Evolutionary conservation across 345 rosid genomes (phyloP).

Genomic region (Eucalyptus urophylla): DNA sequence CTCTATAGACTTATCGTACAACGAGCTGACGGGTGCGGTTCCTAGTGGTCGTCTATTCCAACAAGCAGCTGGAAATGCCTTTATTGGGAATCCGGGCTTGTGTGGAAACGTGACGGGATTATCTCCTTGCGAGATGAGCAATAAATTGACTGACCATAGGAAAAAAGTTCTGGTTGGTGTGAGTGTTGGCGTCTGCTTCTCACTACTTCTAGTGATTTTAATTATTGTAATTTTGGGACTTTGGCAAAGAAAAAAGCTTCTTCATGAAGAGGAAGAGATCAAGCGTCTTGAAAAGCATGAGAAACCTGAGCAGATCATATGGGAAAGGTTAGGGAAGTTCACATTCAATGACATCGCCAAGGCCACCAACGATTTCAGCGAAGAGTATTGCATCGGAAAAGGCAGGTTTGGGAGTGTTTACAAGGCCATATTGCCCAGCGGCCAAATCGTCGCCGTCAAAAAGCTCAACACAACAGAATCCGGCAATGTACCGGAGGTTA

Average conservation of each 20-base stretch:
- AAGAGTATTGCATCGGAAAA: conserved; percentile 30
- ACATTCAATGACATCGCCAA: conserved; percentile 40
- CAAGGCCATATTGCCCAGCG: conserved; percentile 32
- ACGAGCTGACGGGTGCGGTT: conserved; percentile 32
- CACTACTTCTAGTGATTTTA: conserved; percentile 1
- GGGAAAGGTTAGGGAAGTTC: conserved; percentile 41
- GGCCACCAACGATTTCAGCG: conserved; percentile 18
- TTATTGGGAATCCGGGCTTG: conserved; percentile 36
- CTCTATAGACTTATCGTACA: conserved; percentile 45
- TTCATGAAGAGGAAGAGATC: conserved; percentile 9
- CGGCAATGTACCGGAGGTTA: conserved; percentile 13
- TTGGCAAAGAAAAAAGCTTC: neutral
- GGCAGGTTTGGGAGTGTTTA: conserved; percentile 62
- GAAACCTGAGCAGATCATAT: conserved; percentile 15
- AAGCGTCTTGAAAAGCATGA: neutral
- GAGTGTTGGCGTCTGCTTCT: conserved; percentile 17
- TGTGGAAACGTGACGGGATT: conserved; percentile 40
- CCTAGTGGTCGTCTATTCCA: conserved; percentile 30
- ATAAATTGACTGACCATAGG: conserved; percentile 1
- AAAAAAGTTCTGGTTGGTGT: conserved; percentile 18
- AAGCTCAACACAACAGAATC: conserved; percentile 23
- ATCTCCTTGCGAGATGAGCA: conserved; percentile 9
- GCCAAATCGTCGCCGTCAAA: neutral
- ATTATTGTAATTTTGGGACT: neutral
- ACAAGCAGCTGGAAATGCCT: conserved; percentile 23